Percentiles rank a stretch among this genome's conserved stretches.
These are phyloP conservation scores for Larix sibirica DNA, from an alignment of 83 land plant species.

Conservation along the genomic window DNA sequence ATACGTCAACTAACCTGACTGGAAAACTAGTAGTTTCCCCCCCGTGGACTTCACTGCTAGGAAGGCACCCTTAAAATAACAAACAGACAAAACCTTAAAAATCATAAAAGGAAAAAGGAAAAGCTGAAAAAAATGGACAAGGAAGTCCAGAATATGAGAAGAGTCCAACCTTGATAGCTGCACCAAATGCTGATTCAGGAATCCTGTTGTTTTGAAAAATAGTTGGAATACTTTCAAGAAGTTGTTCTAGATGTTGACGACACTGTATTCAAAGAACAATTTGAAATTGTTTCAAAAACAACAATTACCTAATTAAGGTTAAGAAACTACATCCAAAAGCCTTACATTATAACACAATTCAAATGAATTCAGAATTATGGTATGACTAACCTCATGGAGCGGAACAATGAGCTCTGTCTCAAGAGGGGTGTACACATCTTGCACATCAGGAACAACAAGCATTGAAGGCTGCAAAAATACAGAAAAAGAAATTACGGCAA, in stretches of 20 bases:
- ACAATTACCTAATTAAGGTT: background rate
- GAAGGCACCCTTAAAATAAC: constrained; percentile 49
- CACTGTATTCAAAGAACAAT: constrained; percentile 38
- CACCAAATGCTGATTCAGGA: constrained; percentile 94
- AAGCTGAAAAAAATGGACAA: background rate
- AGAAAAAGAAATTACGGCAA: background rate
- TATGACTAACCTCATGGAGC: constrained; percentile 71
- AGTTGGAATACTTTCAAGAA: constrained; percentile 90
- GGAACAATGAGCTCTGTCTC: constrained; percentile 82
- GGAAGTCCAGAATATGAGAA: background rate
- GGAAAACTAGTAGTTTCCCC: constrained; percentile 93
- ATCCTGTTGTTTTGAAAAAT: constrained; percentile 79
- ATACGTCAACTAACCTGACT: constrained; percentile 62
- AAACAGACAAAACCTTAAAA: background rate
- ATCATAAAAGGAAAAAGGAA: background rate
- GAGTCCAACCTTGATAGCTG: constrained; percentile 80
- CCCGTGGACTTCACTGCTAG: constrained; percentile 92
- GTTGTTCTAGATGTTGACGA: constrained; percentile 81
- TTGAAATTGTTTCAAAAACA: too few relatives aligned
- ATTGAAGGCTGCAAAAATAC: constrained; percentile 81
- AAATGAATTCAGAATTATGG: background rate
- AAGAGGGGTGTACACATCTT: constrained; percentile 96
- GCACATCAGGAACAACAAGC: constrained; percentile 97
- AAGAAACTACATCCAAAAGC: background rate
- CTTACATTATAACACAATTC: background rate